Evolutionary conservation across 805 yeast genomes (phyloP).

Genomic region (Kodamaea laetipori): DNA sequence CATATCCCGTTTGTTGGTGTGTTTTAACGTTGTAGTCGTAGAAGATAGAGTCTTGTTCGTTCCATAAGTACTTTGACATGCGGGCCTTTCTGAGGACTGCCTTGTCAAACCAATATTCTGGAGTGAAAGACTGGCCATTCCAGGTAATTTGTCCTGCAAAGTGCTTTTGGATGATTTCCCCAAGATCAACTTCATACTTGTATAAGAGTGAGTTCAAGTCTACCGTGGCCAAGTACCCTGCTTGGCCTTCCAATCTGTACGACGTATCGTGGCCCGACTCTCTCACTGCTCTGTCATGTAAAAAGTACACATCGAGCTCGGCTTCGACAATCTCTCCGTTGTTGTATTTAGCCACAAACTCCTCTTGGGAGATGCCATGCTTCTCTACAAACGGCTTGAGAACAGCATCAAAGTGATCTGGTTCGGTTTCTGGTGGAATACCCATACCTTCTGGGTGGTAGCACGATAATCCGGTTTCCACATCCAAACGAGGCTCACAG

Average conservation of each 20-base stretch:
- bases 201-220: constrained; percentile 84
- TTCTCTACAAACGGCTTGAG: constrained; percentile 69
- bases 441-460: constrained; percentile 90
- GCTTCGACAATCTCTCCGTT: constrained; percentile 68
- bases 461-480: constrained; percentile 75
- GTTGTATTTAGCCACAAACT: constrained; percentile 66
- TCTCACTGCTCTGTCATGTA: constrained; percentile 92
- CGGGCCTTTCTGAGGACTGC: constrained; percentile 56
- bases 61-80: constrained; percentile 79
- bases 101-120: constrained; percentile 61
- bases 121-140: constrained; percentile 39
- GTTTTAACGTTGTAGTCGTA: constrained; percentile 78
- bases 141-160: constrained; percentile 52
- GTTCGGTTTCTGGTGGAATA: constrained; percentile 96
- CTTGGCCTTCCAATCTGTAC: constrained; percentile 83
- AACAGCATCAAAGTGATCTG: constrained; percentile 78
- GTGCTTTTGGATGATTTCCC: constrained; percentile 54
- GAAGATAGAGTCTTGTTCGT: constrained; percentile 71
- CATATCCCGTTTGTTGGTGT: constrained; percentile 61
- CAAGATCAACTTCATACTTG: constrained; percentile 88
- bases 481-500: constrained; percentile 70
- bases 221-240: constrained; percentile 87
- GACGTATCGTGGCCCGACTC: constrained; percentile 97
- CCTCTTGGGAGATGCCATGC: constrained; percentile 57
- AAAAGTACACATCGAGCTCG: constrained; percentile 80